Evolutionary conservation across 176 grass and related monocot species (phyloP).

Genomic region (Ananas comosus): DNA sequence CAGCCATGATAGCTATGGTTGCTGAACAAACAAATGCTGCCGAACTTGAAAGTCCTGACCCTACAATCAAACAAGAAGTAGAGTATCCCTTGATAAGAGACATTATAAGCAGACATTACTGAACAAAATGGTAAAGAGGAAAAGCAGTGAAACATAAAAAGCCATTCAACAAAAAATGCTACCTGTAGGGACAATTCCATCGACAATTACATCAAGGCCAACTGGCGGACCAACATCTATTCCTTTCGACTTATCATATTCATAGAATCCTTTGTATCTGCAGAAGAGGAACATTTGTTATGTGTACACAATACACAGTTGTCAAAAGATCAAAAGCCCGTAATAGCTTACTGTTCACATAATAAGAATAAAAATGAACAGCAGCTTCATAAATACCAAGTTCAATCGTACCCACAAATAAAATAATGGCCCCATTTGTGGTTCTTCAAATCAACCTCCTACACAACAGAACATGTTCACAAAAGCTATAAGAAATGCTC

Average conservation of each 20-base stretch:
- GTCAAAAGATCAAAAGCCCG: too few species aligned
- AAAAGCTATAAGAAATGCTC: neutral
- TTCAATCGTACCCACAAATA: slow-evolving; percentile 78
- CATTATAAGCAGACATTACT: neutral
- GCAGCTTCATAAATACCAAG: neutral
- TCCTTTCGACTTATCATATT: slow-evolving; percentile 64
- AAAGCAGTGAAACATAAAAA: slow-evolving; percentile 1
- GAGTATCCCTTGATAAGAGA: neutral
- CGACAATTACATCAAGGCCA: slow-evolving; percentile 73
- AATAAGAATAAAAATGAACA: slow-evolving; percentile 1
- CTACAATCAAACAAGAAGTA: slow-evolving; percentile 22
- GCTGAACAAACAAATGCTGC: slow-evolving; percentile 91
- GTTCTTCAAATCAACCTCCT: slow-evolving; percentile 90
- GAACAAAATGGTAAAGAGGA: neutral
- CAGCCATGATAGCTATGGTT: slow-evolving; percentile 84
- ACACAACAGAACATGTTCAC: slow-evolving; percentile 2
- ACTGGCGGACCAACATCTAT: slow-evolving; percentile 48
- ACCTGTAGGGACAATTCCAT: slow-evolving; percentile 95
- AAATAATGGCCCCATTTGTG: slow-evolving; percentile 98
- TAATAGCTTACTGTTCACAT: neutral
- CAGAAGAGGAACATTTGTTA: slow-evolving; percentile 12
- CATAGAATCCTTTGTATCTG: slow-evolving; percentile 84
- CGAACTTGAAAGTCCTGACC: slow-evolving; percentile 81
- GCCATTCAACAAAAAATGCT: neutral
- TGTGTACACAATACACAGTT: too few species aligned